Conservation (phyloP, 176 grass and related monocot species). For the Cocos nucifera region DNA sequence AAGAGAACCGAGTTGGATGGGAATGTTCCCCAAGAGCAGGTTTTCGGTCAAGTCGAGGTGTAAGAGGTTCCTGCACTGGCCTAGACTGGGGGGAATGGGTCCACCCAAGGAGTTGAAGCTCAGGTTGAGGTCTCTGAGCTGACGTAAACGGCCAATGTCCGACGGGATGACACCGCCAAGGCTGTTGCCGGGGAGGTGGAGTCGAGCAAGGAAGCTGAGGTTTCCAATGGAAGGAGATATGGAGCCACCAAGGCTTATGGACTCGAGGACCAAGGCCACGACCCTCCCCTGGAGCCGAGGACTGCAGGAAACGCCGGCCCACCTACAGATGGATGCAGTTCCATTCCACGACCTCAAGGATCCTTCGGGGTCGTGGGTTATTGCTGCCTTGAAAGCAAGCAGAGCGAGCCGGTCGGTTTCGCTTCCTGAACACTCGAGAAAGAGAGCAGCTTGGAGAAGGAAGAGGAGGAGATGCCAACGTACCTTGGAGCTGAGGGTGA, state of each 20-base stretch:
- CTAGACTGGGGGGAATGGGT: neutral
- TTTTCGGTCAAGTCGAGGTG: neutral
- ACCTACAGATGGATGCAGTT: constrained; percentile 11
- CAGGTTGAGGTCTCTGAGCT: constrained; percentile 3
- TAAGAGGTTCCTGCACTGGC: neutral
- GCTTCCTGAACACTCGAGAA: no score
- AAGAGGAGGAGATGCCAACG: no score
- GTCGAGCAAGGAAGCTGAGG: constrained; percentile 17
- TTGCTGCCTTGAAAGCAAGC: constrained; percentile 25
- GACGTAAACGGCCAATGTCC: neutral
- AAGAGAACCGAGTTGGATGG: neutral
- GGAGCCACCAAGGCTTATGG: constrained; percentile 5
- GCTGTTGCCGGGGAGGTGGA: neutral
- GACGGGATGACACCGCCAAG: neutral
- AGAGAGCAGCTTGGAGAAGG: no score
- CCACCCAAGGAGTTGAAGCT: constrained; percentile 6
- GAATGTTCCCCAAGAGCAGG: neutral
- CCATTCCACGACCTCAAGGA: constrained; percentile 22
- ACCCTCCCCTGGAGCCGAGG: neutral
- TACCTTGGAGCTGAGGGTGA: no score
- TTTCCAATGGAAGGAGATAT: constrained; percentile 29
- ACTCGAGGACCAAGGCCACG: constrained; percentile 5
- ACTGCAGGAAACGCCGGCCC: constrained; percentile 20
- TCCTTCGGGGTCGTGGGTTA: constrained; percentile 15
- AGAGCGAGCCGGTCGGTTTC: constrained; percentile 16